Evolutionary conservation across 345 rosid species (phyloP).

Genomic region (Garcia nutans): DNA sequence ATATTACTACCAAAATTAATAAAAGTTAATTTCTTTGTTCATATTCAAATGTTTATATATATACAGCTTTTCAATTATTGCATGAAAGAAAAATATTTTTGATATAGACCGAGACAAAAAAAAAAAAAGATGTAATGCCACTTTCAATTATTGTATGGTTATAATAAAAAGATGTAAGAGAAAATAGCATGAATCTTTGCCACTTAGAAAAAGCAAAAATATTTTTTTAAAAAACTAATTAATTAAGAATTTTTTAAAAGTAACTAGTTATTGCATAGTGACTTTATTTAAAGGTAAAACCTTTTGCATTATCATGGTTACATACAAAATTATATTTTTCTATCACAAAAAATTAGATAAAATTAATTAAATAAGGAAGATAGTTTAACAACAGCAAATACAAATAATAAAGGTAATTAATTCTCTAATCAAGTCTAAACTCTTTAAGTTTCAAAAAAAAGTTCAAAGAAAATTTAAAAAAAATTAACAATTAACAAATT

Average conservation of each 20-base stretch:
- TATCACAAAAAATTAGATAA: too few relatives aligned
- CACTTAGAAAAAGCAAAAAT: neutral
- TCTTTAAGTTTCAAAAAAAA: too few relatives aligned
- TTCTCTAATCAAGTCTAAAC: too few relatives aligned
- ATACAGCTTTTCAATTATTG: conserved; percentile 12
- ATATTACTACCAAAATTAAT: neutral
- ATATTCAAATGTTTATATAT: too few relatives aligned
- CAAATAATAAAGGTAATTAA: too few relatives aligned
- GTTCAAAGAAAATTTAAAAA: too few relatives aligned
- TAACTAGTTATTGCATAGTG: neutral
- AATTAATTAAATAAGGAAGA: too few relatives aligned
- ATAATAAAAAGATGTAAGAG: neutral
- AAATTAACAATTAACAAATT: too few relatives aligned
- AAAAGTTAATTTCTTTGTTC: neutral
- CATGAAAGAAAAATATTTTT: conserved; percentile 5
- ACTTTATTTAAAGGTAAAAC: neutral
- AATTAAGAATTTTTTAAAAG: too few relatives aligned
- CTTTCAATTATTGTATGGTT: neutral
- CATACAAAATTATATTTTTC: neutral
- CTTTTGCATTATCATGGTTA: neutral
- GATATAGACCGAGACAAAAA: conserved; percentile 15
- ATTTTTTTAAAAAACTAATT: too few relatives aligned
- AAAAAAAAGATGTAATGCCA: neutral
- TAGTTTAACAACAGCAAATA: too few relatives aligned
- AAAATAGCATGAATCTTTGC: neutral